These are phyloP conservation scores for Penicillium flavigenum DNA, from an alignment of 495 filamentous ascomycete species.

Conservation along the genomic window DNA sequence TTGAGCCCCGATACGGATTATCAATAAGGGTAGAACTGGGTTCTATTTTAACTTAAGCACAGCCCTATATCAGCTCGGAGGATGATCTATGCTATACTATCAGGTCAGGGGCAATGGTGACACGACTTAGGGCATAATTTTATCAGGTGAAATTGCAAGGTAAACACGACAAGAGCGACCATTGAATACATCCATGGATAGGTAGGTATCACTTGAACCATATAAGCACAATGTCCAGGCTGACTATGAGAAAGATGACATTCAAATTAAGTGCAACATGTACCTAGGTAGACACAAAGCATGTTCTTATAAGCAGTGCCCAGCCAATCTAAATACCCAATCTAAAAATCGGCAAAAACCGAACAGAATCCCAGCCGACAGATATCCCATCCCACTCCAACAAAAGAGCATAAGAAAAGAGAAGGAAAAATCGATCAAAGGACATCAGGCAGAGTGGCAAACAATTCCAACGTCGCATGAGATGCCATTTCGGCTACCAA, in stretches of 20 bases:
- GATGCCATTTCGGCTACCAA: neutral
- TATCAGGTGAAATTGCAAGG: neutral
- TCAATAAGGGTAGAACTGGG: neutral
- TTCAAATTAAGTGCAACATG: neutral
- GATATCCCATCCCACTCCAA: neutral
- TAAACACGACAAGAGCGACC: neutral
- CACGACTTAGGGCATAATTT: constrained; percentile 1
- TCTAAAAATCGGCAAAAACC: neutral
- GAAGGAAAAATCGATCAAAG: neutral
- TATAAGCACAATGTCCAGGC: neutral
- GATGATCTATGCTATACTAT: neutral
- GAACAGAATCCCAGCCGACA: neutral
- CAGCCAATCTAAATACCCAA: neutral
- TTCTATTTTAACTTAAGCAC: neutral
- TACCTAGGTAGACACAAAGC: neutral
- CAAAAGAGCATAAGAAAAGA: neutral
- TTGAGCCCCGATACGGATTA: neutral
- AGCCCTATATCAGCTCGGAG: neutral
- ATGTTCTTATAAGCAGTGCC: neutral
- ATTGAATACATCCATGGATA: too few relatives aligned
- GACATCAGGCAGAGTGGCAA: neutral
- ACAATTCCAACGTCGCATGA: neutral
- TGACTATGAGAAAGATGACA: neutral
- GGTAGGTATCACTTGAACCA: neutral
- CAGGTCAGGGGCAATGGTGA: neutral